phyloP scores from a whole-genome alignment of 2,329 filamentous ascomycete species.

The Geosmithia flava region DNA sequence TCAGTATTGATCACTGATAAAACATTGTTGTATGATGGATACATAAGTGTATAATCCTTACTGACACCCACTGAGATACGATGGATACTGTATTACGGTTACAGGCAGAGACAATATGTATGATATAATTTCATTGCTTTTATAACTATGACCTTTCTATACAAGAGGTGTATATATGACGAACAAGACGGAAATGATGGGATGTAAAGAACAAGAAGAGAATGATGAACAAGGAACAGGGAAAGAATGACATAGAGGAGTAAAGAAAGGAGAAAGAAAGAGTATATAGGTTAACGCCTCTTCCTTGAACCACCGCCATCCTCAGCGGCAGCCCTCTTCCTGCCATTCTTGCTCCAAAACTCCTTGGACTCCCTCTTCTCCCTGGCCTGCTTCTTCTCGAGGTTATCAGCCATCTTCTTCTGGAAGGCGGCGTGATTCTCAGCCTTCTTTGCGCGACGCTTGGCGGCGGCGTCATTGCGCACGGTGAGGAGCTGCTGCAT shows the following conservation, averaged over 20 bases:
- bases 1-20: no score
- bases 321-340: conserved; percentile 40
- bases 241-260: background rate
- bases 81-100: no score
- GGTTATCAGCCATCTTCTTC: conserved; percentile 68
- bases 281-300: background rate
- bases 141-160: no score
- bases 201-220: no score
- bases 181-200: no score
- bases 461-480: conserved; percentile 80
- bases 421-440: conserved; percentile 70
- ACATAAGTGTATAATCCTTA: no score
- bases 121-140: no score
- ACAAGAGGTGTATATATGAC: no score
- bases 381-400: conserved; percentile 73
- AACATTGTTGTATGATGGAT: no score
- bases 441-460: conserved; percentile 76
- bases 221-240: background rate
- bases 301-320: conserved; percentile 24
- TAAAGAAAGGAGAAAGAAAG: background rate
- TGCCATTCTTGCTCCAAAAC: conserved; percentile 85
- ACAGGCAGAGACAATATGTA: no score
- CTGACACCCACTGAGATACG: no score
- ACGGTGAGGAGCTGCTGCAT: conserved; percentile 90
- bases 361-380: conserved; percentile 90